Percentiles rank a stretch among this genome's conserved stretches.
Evolutionary conservation across 352 stramenopile genomes (phyloP).

Genomic region (Globisporangium acanthophoron): DNA sequence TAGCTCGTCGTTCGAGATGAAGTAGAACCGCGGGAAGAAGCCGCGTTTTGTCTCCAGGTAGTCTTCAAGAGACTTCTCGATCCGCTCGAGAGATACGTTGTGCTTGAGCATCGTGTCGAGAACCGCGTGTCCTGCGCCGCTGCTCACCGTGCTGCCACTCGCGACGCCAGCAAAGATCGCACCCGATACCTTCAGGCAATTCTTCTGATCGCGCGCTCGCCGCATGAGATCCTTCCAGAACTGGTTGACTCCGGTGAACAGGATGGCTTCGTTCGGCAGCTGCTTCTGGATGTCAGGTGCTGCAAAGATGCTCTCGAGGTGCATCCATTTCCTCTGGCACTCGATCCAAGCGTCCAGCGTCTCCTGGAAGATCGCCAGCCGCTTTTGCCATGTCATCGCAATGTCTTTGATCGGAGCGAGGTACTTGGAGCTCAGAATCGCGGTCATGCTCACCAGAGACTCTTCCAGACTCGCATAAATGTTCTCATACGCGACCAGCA

Average conservation of each 20-base stretch:
- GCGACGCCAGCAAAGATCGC: slow-evolving; percentile 24
- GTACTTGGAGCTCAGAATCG: slow-evolving; percentile 88
- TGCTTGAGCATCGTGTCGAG: slow-evolving; percentile 64
- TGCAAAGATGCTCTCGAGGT: slow-evolving; percentile 80
- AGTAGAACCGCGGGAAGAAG: slow-evolving; percentile 85
- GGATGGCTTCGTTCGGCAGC: slow-evolving; percentile 54
- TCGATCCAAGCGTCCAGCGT: slow-evolving; percentile 78
- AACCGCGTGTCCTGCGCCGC: slow-evolving; percentile 31
- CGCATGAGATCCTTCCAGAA: slow-evolving; percentile 83
- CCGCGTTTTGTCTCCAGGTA: slow-evolving; percentile 83
- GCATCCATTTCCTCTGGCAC: slow-evolving; percentile 76
- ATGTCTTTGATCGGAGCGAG: slow-evolving; percentile 72
- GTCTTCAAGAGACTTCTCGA: slow-evolving; percentile 79
- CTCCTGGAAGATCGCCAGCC: slow-evolving; percentile 74
- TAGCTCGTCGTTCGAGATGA: slow-evolving; percentile 85
- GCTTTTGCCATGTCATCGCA: slow-evolving; percentile 59
- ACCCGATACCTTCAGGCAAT: slow-evolving; percentile 64
- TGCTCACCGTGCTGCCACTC: neutral
- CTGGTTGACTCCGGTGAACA: slow-evolving; percentile 59
- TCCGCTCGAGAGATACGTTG: slow-evolving; percentile 60
- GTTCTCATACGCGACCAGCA: slow-evolving; percentile 75
- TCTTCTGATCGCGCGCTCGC: slow-evolving; percentile 47
- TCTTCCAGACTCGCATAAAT: slow-evolving; percentile 85
- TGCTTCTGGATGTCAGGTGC: slow-evolving; percentile 82
- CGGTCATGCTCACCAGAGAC: slow-evolving; percentile 87